Evolutionary conservation across 768 basidiomycete species (phyloP).

Genomic region (Psilocybe tampanensis): DNA sequence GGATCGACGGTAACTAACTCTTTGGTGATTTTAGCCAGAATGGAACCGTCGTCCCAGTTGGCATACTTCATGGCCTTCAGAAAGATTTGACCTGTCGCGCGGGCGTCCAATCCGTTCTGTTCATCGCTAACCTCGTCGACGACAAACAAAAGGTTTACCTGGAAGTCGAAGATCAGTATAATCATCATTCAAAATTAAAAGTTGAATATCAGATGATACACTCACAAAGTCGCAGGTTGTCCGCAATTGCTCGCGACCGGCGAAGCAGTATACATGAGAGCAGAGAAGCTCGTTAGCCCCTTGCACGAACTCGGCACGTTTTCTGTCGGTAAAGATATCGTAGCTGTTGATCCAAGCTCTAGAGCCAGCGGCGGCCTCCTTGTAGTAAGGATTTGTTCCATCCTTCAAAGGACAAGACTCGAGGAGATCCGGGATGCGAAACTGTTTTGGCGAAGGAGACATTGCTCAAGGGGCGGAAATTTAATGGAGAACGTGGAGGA

Average conservation of each 20-base stretch:
- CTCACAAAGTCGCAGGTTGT: slow-evolving; percentile 64
- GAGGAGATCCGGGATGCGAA: slow-evolving; percentile 60
- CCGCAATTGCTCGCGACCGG: slow-evolving; percentile 56
- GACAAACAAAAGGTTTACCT: slow-evolving; percentile 66
- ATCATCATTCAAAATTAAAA: no score
- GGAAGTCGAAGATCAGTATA: neutral
- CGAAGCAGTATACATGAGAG: slow-evolving; percentile 63
- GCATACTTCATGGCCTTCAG: slow-evolving; percentile 54
- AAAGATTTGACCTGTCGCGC: slow-evolving; percentile 52
- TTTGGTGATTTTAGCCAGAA: slow-evolving; percentile 59
- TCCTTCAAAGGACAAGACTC: slow-evolving; percentile 47
- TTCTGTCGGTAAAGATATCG: slow-evolving; percentile 58
- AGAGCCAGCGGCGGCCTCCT: slow-evolving; percentile 56
- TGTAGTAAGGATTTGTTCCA: slow-evolving; percentile 59
- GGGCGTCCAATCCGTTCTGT: slow-evolving; percentile 58
- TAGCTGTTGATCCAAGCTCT: slow-evolving; percentile 65
- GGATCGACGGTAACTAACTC: slow-evolving; percentile 44
- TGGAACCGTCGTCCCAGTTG: slow-evolving; percentile 56
- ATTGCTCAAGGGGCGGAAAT: slow-evolving; percentile 15
- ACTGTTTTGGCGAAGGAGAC: slow-evolving; percentile 33
- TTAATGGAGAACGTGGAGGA: slow-evolving; percentile 12
- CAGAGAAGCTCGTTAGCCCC: slow-evolving; percentile 63
- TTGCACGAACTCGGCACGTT: slow-evolving; percentile 64
- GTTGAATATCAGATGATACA: slow-evolving; percentile 5
- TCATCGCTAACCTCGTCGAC: slow-evolving; percentile 73